phyloP scores from a whole-genome alignment of 192 early-diverging fungal genomes.

The Funneliformis mosseae region DNA sequence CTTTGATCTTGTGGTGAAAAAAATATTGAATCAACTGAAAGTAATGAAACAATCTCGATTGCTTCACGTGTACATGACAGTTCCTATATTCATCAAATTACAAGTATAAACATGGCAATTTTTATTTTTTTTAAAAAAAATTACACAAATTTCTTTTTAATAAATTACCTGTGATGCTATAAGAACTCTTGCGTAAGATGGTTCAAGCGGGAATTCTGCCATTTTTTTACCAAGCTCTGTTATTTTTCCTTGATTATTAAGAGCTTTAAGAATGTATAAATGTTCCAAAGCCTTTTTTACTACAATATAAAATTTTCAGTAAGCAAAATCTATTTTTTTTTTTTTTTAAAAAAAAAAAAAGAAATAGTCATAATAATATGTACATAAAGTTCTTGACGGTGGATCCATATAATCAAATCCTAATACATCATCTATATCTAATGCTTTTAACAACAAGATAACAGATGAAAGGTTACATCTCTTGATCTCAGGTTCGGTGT shows the following conservation, averaged over 20 bases:
- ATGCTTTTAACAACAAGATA: slow-evolving; percentile 86
- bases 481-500: slow-evolving; percentile 92
- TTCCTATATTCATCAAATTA: slow-evolving; percentile 34
- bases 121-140: background rate
- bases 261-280: slow-evolving; percentile 83
- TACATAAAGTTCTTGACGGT: slow-evolving; percentile 71
- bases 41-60: slow-evolving; percentile 85
- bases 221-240: slow-evolving; percentile 79
- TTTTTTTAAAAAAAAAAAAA: background rate
- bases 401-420: slow-evolving; percentile 95
- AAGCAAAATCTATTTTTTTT: background rate
- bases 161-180: slow-evolving; percentile 70
- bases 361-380: no score
- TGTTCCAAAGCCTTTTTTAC: slow-evolving; percentile 86
- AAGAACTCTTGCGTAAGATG: slow-evolving; percentile 85
- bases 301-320: background rate
- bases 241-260: slow-evolving; percentile 80
- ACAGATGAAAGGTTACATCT: slow-evolving; percentile 88
- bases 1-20: slow-evolving; percentile 86
- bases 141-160: background rate
- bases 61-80: slow-evolving; percentile 83
- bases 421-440: slow-evolving; percentile 87
- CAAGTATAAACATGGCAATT: background rate
- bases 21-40: slow-evolving; percentile 92
- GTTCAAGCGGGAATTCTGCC: slow-evolving; percentile 92